These are phyloP conservation scores for Cyberlindnera suaveolens DNA, from an alignment of 805 yeast species.

Conservation along the genomic window DNA sequence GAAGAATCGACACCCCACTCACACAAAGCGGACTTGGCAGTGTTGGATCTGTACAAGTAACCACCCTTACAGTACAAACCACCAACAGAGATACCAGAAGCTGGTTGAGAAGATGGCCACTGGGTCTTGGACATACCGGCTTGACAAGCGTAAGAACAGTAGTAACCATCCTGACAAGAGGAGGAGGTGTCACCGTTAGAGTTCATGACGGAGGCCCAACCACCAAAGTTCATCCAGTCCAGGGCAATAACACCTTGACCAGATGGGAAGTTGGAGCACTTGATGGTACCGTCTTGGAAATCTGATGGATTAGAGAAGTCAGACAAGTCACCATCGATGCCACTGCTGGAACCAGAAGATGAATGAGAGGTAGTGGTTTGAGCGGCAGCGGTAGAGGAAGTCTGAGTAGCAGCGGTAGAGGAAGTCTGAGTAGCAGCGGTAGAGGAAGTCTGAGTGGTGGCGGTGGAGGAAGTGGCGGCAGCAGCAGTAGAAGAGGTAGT, in stretches of 20 bases:
- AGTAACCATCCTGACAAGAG: slow-evolving; percentile 79
- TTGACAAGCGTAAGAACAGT: slow-evolving; percentile 98
- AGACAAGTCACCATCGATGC: slow-evolving; percentile 46
- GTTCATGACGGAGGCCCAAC: slow-evolving; percentile 50
- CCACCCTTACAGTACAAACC: slow-evolving; percentile 86
- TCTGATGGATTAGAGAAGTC: slow-evolving; percentile 43
- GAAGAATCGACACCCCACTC: slow-evolving; percentile 80
- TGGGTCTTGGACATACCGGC: slow-evolving; percentile 99
- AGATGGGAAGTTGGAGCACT: slow-evolving; percentile 65
- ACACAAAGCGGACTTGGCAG: slow-evolving; percentile 64
- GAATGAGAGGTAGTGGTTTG: slow-evolving; percentile 24
- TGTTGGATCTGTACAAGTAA: slow-evolving; percentile 75
- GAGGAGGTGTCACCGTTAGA: slow-evolving; percentile 54
- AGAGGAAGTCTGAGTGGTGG: slow-evolving; percentile 1
- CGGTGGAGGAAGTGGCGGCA: slow-evolving; percentile 3
- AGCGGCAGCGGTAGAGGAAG: slow-evolving; percentile 22
- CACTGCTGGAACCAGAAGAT: slow-evolving; percentile 28
- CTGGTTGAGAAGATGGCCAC: slow-evolving; percentile 88
- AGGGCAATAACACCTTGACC: slow-evolving; percentile 81
- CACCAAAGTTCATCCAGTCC: slow-evolving; percentile 49
- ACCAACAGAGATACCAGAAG: slow-evolving; percentile 87
- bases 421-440: slow-evolving; percentile 8
- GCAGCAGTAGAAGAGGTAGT: slow-evolving; percentile 2
- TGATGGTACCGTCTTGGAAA: slow-evolving; percentile 65
- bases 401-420: slow-evolving; percentile 8